phyloP scores from a whole-genome alignment of 75 land plant species.

The Chamaecyparis obtusa region DNA sequence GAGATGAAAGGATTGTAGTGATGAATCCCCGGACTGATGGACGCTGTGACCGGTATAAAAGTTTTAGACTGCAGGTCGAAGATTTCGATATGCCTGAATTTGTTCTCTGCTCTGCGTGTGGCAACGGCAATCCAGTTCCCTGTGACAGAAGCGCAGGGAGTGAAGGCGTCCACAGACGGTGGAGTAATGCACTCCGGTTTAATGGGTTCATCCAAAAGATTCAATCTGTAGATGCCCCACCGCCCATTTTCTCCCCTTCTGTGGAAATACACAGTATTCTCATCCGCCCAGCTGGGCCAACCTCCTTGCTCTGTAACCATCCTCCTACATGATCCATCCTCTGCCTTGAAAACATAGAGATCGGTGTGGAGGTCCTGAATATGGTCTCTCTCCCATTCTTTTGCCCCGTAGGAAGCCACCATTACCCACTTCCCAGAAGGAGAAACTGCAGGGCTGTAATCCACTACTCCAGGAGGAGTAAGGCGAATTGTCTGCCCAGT shows the following conservation, averaged over 20 bases:
- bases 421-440: conserved; percentile 53
- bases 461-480: conserved; percentile 52
- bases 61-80: conserved; percentile 26
- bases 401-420: conserved; percentile 72
- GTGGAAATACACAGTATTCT: conserved; percentile 64
- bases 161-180: conserved; percentile 73
- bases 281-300: conserved; percentile 81
- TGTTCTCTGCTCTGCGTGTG: conserved; percentile 29
- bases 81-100: conserved; percentile 44
- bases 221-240: conserved; percentile 80
- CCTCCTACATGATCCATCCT: conserved; percentile 40
- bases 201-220: conserved; percentile 17
- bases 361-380: conserved; percentile 67
- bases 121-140: conserved; percentile 41
- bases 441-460: conserved; percentile 75
- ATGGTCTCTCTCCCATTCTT: conserved; percentile 58
- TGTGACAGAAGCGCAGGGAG: conserved; percentile 56
- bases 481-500: conserved; percentile 32
- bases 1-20: conserved; percentile 60
- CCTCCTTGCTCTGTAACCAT: conserved; percentile 54
- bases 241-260: conserved; percentile 67
- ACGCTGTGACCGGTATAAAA: conserved; percentile 27
- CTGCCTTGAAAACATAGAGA: conserved; percentile 45
- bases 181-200: conserved; percentile 58
- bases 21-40: conserved; percentile 31